Base-by-base conservation (phyloP, 1,284 basidiomycete genomes). In the Ganoderma leucocontextum region DNA sequence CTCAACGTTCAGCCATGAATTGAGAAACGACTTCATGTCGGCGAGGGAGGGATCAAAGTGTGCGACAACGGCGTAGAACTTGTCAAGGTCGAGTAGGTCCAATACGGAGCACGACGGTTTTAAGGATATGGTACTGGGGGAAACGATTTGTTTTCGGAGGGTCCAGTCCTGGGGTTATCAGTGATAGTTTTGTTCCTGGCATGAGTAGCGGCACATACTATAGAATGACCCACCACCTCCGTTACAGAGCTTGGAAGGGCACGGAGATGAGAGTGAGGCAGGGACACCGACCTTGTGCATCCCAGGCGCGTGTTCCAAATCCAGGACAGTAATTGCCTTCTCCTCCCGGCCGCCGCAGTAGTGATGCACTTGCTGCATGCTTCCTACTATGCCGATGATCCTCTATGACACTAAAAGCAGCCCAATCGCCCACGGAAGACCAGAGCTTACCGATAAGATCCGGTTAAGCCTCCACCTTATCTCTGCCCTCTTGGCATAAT, bases 391-490 rank as follows among this genome's bases (percentile, higher is more conserved):
- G 47, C 19, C 22, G 13, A 49, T 25, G 2, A 10, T 49, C 47
- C 47, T 12, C 22, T 25, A 22, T 22, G n/a, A 10, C 22, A 12
- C 22, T 12, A 9, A 49, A 25, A 19, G 47, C 47, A 49, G 47
- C 47, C 22, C 22, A 49, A 49, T 25, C 47, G 19, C 47, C 47
- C 47, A 13, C 6, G 19, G 22, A 49, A 13, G 47, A 49, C 12
- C 2, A 29, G 38, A 63, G 52, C 35, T 58, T 58, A 22, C 57
- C 39, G 35, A 22, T 59, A 49, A 62, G 60, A 47, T 58, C 65
- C 65, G 60, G 38, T 2, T 22, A 22, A 60, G 38, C 49, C 49
- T 52, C 49, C 39, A 7, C 52, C 65, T 66, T 66, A 66, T 66
- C 65, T 62, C 10, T 52, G n/a, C 10, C 25, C 35, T 29, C 35